phyloP scores from a whole-genome alignment of 345 rosid species.

The Boechera stricta region DNA sequence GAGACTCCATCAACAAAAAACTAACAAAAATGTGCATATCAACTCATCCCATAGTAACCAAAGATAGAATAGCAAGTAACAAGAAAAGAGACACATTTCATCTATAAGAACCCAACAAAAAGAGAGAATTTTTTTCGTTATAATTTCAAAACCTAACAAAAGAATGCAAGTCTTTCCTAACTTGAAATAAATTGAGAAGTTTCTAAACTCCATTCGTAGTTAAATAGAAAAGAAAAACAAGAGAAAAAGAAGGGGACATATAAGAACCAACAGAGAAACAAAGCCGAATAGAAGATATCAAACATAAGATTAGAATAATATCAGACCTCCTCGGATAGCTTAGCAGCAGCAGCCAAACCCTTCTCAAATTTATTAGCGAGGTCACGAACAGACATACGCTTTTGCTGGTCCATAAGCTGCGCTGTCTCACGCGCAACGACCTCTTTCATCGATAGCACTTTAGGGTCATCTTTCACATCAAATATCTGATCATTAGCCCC shows the following conservation, averaged over 20 bases:
- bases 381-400: constrained; percentile 93
- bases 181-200: background rate
- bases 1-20: background rate
- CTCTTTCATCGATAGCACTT: constrained; percentile 86
- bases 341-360: constrained; percentile 96
- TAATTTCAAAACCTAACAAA: background rate
- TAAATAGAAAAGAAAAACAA: background rate
- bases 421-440: constrained; percentile 94
- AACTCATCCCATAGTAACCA: background rate
- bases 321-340: constrained; percentile 89
- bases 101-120: background rate
- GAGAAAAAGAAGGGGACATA: background rate
- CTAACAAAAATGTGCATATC: background rate
- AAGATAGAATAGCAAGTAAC: background rate
- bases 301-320: constrained; percentile 5
- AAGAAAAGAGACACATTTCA: background rate
- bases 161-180: background rate
- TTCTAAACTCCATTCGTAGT: background rate
- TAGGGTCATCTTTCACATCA: constrained; percentile 74
- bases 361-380: constrained; percentile 92
- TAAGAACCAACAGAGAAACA: no score
- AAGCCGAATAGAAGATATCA: background rate
- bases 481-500: constrained; percentile 80
- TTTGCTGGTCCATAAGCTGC: constrained; percentile 86
- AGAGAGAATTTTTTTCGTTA: background rate